Evolutionary conservation across 805 yeast genomes (phyloP), one percentile per base, ranked within the genome.

Genomic region (Saccharomycopsis capsularis): DNA sequence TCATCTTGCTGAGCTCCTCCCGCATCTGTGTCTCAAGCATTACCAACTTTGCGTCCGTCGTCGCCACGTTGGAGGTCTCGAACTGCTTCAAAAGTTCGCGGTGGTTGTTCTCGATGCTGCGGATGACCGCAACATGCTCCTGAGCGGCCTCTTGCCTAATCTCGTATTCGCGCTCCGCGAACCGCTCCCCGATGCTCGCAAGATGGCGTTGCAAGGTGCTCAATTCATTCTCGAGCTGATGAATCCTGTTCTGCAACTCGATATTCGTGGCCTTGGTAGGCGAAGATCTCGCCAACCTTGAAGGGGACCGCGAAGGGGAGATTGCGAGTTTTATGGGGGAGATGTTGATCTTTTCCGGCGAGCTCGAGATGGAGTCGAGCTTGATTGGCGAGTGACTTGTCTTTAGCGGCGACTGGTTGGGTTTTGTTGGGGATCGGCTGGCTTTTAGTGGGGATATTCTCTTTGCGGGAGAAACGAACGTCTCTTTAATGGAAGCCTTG

Each of bases 21-120:
- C 41, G 37, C 50, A 45, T 37, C 9, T 53, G 50, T n/a, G 34
- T 32, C 19, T 35, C 42, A 13, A 48, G 29, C 30, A 51, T 32
- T 37, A 44, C 47, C 9, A 60, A 51, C 50, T 68, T 69, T 25
- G 59, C 52, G 55, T 76, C 76, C 1, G 82, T 82, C 43, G 63
- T 68, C 37, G 66, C 70, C 55, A 71, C 80, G 22, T 68, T 72
- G 3, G 78, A 65, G 56, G 69, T 72, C 47, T 68, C 64, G 58
- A 74, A 66, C 11, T 62, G 61, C 22, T 64, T 63, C 54, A 79
- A 61, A 39, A 75, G 75, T 51, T 67, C 73, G 9, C 24, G 21
- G 41, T 52, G 41, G n/a, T 44, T 42, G 2, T 38, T 23, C 41
- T 52, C 55, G 24, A 52, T 52, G n/a, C 40, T 48, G 18, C 18